A percentile compares a stretch with the other conserved stretches of the same genome.
These are phyloP conservation scores for Cladosporium sp. DNA, from an alignment of 2,329 filamentous ascomycete genomes.

Conservation along the genomic window DNA sequence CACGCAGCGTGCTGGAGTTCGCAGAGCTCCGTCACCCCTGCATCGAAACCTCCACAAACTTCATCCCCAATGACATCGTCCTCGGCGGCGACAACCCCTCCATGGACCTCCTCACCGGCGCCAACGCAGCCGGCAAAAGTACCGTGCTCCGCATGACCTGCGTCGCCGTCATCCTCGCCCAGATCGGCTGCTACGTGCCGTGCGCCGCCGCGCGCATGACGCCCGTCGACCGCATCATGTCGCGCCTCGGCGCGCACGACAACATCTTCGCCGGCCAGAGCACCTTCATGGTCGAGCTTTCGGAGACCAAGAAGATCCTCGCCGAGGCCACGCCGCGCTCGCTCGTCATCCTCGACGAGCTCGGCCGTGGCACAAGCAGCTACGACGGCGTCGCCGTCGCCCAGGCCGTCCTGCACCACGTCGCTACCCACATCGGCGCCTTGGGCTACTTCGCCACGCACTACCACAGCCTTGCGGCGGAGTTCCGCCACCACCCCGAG, in stretches of 20 bases:
- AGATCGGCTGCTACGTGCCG: constrained; percentile 89
- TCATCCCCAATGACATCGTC: constrained; percentile 90
- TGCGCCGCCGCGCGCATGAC: constrained; percentile 76
- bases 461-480: constrained; percentile 87
- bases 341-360: constrained; percentile 92
- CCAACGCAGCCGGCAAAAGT: constrained; percentile 95
- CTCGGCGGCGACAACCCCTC: constrained; percentile 76
- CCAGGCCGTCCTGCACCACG: constrained; percentile 92
- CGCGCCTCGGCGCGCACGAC: constrained; percentile 91
- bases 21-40: constrained; percentile 90
- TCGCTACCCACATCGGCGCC: constrained; percentile 87
- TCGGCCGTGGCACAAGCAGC: constrained; percentile 87
- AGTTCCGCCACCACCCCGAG: constrained; percentile 86
- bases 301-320: constrained; percentile 96
- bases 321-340: constrained; percentile 89
- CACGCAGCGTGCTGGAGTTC: constrained; percentile 80
- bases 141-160: constrained; percentile 96
- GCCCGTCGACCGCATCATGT: constrained; percentile 97
- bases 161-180: constrained; percentile 92
- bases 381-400: constrained; percentile 97
- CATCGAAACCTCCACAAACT: constrained; percentile 82
- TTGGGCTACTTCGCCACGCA: constrained; percentile 97
- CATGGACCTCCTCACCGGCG: constrained; percentile 87
- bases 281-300: constrained; percentile 96
- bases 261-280: constrained; percentile 98